Base-by-base conservation (phyloP, 768 basidiomycete genomes). In the Suillus clintonianus region DNA sequence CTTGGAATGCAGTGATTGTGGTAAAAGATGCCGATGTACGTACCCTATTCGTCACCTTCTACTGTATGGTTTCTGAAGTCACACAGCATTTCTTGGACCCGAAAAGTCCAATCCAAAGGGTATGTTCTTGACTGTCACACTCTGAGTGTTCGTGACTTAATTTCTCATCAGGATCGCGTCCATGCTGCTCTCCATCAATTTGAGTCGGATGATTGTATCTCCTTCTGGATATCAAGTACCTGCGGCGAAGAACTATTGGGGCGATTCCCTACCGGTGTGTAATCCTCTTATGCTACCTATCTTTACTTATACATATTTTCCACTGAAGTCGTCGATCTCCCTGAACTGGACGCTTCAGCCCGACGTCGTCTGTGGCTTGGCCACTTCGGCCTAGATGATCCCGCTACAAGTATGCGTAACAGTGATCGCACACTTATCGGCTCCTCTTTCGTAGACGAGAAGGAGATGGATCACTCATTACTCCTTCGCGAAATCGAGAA, bases 1-100 rank as follows among this genome's bases (percentile, higher is more conserved):
- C 56, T 19, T 57, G 56, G 56, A 57, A 57, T 27, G 56, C 56
- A 7, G 37, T 57, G 17, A 37, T 57, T 11, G 56, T 57, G 5
- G 56, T 41, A 24, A 57, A 41, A 41, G 39, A 27, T 39, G 24
- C 24, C 14, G 56, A 30, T 57, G 56, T 57, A 57, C 17, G 56
- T 39, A 41, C 37, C 19, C 5, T 41, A 17, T 30, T 15, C 9
- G 5, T 19, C 10, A 17, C 10, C 6, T 27, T 19, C 19, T 32
- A 32, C 10, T 30, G 6, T 56, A 14, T 10, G 17, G 11, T 27
- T 41, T 41, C 39, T 57, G 37, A 41, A 39, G 17, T 57, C 17
- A 24, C 6, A 24, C 17, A 57, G 56, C 5, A 5, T 41, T 41
- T 41, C 24, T 30, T 57, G 17, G 39, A 57, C 10, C 41, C 39